Conservation (phyloP, 768 basidiomycete genomes). For the Polyporus arcularius region DNA sequence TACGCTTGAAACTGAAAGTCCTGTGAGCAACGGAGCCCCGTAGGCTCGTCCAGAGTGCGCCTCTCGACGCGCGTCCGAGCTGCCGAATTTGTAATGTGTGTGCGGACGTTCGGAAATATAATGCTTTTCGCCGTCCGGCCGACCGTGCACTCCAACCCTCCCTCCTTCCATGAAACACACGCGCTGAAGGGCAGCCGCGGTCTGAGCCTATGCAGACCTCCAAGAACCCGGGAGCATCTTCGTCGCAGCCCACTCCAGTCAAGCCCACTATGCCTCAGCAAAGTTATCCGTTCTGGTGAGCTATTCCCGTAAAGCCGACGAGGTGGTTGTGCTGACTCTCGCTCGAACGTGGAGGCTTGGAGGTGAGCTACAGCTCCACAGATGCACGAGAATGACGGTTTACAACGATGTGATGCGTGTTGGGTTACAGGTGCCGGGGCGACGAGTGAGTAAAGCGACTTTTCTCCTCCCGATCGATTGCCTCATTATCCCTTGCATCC, state of each 20-base stretch:
- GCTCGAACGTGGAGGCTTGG: conserved; percentile 29
- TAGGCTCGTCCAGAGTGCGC: conserved; percentile 4
- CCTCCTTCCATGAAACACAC: conserved; percentile 17
- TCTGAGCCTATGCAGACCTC: conserved; percentile 2
- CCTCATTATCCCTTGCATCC: background rate
- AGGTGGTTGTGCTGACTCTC: background rate
- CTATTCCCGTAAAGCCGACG: background rate
- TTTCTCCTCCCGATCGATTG: background rate
- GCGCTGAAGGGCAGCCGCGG: conserved; percentile 17
- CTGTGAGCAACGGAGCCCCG: background rate
- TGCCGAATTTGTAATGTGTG: conserved; percentile 13
- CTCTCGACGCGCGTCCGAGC: background rate
- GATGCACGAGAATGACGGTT: background rate
- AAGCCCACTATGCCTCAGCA: conserved; percentile 14
- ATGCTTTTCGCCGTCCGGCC: background rate
- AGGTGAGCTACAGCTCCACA: conserved; percentile 26
- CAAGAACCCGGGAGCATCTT: background rate
- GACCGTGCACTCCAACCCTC: background rate
- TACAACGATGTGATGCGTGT: background rate
- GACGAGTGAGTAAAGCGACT: conserved; percentile 30
- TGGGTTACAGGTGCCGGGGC: conserved; percentile 34
- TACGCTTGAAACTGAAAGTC: background rate
- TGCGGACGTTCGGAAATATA: background rate
- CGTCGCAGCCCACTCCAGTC: background rate
- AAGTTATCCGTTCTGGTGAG: conserved; percentile 34